Evolutionary conservation across 208 protist genomes (phyloP), one percentile per base, ranked within the genome.

Genomic region (Trypanosomatidae sp.): DNA sequence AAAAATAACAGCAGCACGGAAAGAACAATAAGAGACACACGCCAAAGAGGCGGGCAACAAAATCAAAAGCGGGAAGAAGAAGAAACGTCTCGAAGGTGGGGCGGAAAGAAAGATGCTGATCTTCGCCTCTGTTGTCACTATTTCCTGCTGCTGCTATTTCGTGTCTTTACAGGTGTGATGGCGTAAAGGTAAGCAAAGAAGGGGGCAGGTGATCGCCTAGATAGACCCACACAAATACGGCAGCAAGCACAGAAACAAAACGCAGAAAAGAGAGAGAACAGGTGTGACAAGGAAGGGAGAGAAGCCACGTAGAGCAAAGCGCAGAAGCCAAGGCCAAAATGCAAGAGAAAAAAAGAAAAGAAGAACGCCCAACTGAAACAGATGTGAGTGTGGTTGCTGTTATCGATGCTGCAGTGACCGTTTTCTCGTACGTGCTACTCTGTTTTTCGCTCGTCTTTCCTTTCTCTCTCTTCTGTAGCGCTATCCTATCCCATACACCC

Each of bases 201-300:
- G 28, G 44, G 64, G 28, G 13, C 22, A 33, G 33, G 55, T 1
- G 3, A 59, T 59, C 55, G 55, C 17, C 12, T 47, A 50, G 64
- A 17, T 66, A 22, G 22, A 17, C 50, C 62, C 65, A 67, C 50
- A 67, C 50, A 68, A 36, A 17, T 13, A 58, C 13, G 22, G 15
- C 69, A 65, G 5, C 2, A 66, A 22, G 28, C 22, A 74, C 41
- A 8, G 33, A 58, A 66, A 49, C 8, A 67, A 13, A 69, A 44
- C 28, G n/a, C 9, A 56, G 13, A 60, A 50, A 55, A 62, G 41
- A 64, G 52, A 64, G 41, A 69, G 1, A 66, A 17, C 64, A 53
- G 50, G 33, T 43, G 33, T 62, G 58, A 62, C 28, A 0, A 56
- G 9, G 33, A 43, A 43, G 7, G 7, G 28, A 22, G 25, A 41